Base-by-base conservation (phyloP, 306 rosid species). In the Oxytropis ochrocephala region DNA sequence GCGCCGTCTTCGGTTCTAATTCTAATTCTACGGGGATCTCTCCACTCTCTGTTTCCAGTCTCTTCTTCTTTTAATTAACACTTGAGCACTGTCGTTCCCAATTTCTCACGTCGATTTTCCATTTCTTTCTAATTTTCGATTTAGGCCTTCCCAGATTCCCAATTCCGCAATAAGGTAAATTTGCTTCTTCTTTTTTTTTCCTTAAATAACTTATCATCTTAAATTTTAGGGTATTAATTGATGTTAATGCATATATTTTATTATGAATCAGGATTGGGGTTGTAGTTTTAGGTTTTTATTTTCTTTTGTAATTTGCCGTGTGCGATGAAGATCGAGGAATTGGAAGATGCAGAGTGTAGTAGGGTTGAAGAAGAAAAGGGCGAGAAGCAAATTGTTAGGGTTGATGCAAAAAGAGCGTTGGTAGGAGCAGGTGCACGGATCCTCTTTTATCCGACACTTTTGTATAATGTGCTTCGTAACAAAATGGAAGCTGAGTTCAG, bases 391-490 rank as follows among this genome's bases (percentile, higher is more conserved):
- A 83, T 94, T 67, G 97, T 79, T 57, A 85, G 61, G 80, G 97
- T 79, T 76, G 92, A 85, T 54, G 92, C 96, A 0, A 94, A 94
- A 78, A 83, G 91, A 77, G 98, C 92, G 42, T 79, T 94, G 21
- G 98, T 94, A 3, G 98, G 97, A 69, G 97, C 96, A 14, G 96
- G 97, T 41, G 98, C 97, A 30, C 89, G 97, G 77, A 90, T 94
- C 82, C 79, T 94, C 35, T 94, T 94, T 76, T 94, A 94, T 73
- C 97, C 96, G 4, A 94, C 98, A 47, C 97, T 94, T 73, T 66
- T 94, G 79, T 90, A 94, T 87, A 94, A 94, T 83, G 97, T 94
- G 82, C 88, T 94, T 83, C 89, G 97, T 60, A 94, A 90, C 77
- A 94, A 88, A 77, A 87, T 94, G 56, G 98, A 94, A 72, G 32